These are phyloP conservation scores for Hypoxylon lienhwacheense DNA, from an alignment of 495 filamentous ascomycete genomes.

Conservation along the genomic window DNA sequence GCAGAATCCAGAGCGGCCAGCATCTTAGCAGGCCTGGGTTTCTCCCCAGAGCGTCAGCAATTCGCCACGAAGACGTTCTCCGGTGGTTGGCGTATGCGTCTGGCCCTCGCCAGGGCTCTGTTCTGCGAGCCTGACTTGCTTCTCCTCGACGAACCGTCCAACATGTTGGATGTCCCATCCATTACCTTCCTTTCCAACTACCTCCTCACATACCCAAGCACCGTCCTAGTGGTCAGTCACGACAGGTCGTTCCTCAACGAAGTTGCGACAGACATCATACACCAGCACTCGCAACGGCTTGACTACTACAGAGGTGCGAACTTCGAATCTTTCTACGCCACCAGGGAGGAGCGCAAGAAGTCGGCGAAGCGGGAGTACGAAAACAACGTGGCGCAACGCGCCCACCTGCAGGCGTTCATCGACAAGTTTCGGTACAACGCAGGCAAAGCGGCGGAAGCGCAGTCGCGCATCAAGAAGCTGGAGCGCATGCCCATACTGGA, in stretches of 20 bases:
- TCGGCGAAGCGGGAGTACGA: slow-evolving; percentile 97
- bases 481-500: slow-evolving; percentile 94
- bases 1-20: slow-evolving; percentile 92
- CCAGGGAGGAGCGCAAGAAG: slow-evolving; percentile 95
- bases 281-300: slow-evolving; percentile 94
- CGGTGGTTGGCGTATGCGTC: slow-evolving; percentile 98
- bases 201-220: slow-evolving; percentile 90
- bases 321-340: slow-evolving; percentile 98
- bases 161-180: slow-evolving; percentile 99
- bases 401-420: slow-evolving; percentile 91
- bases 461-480: slow-evolving; percentile 97
- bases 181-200: slow-evolving; percentile 98
- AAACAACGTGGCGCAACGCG: slow-evolving; percentile 92
- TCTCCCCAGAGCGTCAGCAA: slow-evolving; percentile 91
- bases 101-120: slow-evolving; percentile 89
- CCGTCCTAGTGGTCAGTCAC: slow-evolving; percentile 95
- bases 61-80: slow-evolving; percentile 97
- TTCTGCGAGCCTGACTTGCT: slow-evolving; percentile 98
- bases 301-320: slow-evolving; percentile 99
- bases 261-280: slow-evolving; percentile 98
- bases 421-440: slow-evolving; percentile 99
- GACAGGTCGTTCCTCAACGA: slow-evolving; percentile 99
- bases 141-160: slow-evolving; percentile 97
- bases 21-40: slow-evolving; percentile 95
- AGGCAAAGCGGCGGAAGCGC: slow-evolving; percentile 96